Evolutionary conservation across 2,329 filamentous ascomycete genomes (phyloP).

Genomic region (Volutella citrinella): DNA sequence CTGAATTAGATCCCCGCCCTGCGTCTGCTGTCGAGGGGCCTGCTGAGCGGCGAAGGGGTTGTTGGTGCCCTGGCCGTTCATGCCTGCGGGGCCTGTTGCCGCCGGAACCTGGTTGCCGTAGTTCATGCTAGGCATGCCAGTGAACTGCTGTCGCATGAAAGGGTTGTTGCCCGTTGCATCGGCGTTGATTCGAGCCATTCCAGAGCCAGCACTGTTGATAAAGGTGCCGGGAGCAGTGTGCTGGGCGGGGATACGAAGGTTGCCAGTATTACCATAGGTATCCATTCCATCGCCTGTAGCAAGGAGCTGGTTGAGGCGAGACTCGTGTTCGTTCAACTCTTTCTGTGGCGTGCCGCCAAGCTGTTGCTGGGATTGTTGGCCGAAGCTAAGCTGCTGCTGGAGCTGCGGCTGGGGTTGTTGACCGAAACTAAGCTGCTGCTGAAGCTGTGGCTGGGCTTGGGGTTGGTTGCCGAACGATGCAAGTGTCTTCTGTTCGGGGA

Average conservation of each 20-base stretch:
- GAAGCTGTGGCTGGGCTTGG: conserved; percentile 42
- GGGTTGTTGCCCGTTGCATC: conserved; percentile 84
- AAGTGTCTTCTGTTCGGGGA: conserved; percentile 83
- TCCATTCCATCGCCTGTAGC: conserved; percentile 89
- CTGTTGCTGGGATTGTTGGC: too few relatives aligned
- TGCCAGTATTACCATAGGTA: conserved; percentile 96
- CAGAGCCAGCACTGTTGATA: conserved; percentile 88
- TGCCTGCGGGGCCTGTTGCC: conserved; percentile 54
- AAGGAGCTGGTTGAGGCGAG: conserved; percentile 82
- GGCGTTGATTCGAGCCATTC: conserved; percentile 65
- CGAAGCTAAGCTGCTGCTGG: conserved; percentile 31
- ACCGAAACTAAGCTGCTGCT: conserved; percentile 34
- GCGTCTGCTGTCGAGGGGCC: conserved; percentile 47
- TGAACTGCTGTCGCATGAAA: conserved; percentile 81
- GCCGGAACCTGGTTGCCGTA: conserved; percentile 53
- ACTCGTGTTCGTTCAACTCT: conserved; percentile 61
- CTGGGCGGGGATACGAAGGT: conserved; percentile 90
- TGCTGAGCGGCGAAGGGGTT: conserved; percentile 57
- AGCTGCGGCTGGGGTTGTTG: too few relatives aligned
- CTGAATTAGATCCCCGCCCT: conserved; percentile 60
- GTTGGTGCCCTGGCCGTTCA: conserved; percentile 49
- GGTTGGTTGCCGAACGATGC: conserved; percentile 52
- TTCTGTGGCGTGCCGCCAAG: conserved; percentile 51
- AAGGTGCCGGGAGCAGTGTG: conserved; percentile 96
- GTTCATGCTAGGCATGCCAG: conserved; percentile 64